Percentiles rank a stretch among this genome's conserved stretches.
Conservation (phyloP, 371 early-diverging fungal species). For the Smittium culicis region DNA sequence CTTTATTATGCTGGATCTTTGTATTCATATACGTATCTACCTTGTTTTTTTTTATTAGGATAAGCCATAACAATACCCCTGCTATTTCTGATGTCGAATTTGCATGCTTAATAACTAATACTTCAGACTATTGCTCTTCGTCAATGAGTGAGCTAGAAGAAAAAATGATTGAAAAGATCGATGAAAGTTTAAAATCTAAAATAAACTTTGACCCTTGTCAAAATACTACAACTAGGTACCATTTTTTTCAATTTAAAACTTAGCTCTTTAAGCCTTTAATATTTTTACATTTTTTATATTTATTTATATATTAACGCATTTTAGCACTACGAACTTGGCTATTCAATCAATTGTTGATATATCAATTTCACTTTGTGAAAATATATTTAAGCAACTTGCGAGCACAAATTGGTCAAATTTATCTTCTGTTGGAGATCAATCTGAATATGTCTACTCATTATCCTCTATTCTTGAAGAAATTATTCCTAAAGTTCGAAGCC, state of each 20-base stretch:
- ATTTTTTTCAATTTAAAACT: constrained; percentile 12
- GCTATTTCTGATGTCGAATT: constrained; percentile 16
- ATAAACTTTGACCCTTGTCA: constrained; percentile 55
- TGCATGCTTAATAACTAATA: constrained; percentile 67
- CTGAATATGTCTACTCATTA: constrained; percentile 53
- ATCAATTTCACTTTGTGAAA: constrained; percentile 47
- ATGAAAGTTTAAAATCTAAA: constrained; percentile 40
- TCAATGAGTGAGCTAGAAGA: constrained; percentile 79
- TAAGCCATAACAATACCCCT: not conserved
- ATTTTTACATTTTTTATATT: no score
- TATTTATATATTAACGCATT: not conserved
- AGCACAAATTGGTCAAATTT: constrained; percentile 62
- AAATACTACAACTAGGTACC: constrained; percentile 50
- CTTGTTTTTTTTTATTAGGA: no score
- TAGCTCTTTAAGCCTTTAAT: no score
- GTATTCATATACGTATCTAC: constrained; percentile 2
- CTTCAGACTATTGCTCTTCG: constrained; percentile 83
- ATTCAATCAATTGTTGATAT: constrained; percentile 51
- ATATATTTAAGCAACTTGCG: constrained; percentile 51
- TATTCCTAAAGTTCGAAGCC: constrained; percentile 39
- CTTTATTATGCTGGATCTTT: not conserved
- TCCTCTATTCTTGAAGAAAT: constrained; percentile 18
- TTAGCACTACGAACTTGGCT: constrained; percentile 21
- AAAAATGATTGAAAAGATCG: constrained; percentile 64
- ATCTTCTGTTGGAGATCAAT: constrained; percentile 84